phyloP scores from a whole-genome alignment of 371 early-diverging fungal genomes.

The Rhizopus arrhizus region DNA sequence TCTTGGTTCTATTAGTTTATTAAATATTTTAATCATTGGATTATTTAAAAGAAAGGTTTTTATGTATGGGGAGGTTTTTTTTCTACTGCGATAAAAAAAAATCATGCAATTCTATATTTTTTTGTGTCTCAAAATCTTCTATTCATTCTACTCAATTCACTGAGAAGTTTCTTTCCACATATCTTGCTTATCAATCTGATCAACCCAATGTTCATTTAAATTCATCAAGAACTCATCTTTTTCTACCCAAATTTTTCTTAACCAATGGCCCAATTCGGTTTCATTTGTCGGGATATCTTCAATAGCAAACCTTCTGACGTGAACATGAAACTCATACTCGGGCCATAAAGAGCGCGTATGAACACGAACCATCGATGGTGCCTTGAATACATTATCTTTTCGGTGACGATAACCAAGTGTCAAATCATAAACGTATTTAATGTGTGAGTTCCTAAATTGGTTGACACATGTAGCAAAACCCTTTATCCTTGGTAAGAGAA shows the following conservation, averaged over 20 bases:
- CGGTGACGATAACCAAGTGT: conserved; percentile 66
- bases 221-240: conserved; percentile 63
- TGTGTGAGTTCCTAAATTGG: conserved; percentile 64
- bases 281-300: conserved; percentile 64
- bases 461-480: conserved; percentile 75
- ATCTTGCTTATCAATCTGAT: conserved; percentile 8
- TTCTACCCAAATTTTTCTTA: conserved; percentile 62
- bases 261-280: conserved; percentile 60
- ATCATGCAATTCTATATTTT: neutral
- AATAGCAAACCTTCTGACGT: conserved; percentile 60
- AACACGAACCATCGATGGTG: conserved; percentile 64
- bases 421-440: conserved; percentile 69
- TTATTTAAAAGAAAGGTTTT: too few relatives aligned
- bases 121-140: neutral
- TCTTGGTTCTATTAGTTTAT: too few relatives aligned
- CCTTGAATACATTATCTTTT: conserved; percentile 33
- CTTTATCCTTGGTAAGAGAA: conserved; percentile 79
- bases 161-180: conserved; percentile 45
- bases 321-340: conserved; percentile 73
- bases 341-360: conserved; percentile 56
- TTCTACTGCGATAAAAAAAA: neutral
- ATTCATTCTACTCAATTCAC: neutral
- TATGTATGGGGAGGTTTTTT: too few relatives aligned
- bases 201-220: conserved; percentile 47
- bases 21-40: too few relatives aligned